Base-by-base conservation (phyloP, 1,284 basidiomycete genomes). In the Leccinum brunneo-olivaceum region DNA sequence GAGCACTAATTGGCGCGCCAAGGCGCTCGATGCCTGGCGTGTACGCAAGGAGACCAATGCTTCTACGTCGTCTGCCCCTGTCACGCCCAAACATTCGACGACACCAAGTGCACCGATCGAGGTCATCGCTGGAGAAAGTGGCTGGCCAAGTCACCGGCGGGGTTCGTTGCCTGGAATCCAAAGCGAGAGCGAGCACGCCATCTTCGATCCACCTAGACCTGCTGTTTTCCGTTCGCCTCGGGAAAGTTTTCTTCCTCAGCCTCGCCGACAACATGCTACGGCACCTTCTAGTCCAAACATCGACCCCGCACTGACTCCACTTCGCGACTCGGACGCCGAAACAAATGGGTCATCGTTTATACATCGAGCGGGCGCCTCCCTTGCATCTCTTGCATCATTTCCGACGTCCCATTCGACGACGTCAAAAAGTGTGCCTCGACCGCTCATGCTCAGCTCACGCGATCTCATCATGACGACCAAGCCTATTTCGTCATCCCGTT, bases 1-100 rank as follows among this genome's bases (percentile, higher is more conserved):
- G 39, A 79, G 83, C 57, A 81, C 74, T 16, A 88, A 87, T 52
- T 83, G 80, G 78, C 72, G 74, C 24, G 83, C 83, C 18, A 79
- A 71, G 52, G 78, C 79, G 23, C 45, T 73, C 44, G 62, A 67
- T 33, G 62, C 68, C 6, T 77, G 74, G 74, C 62, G 65, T 38
- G 52, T 51, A 34, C 55, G 54, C 15, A 52, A 44, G 40, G 52
- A 18, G 16, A 56, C 48, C 19, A 43, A 47, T 34, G 34, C 40
- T 20, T 44, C 43, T 34, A 15, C 23, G 2, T 20, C 54, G 2
- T 25, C 56, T 3, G 19, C 5, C 12, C 44, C 44, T 7, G 39
- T 41, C 27, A 21, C 35, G 10, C 25, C 43, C 20, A 46, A 30
- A 29, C 35, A 21, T 28, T 28, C 40, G 5, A 38, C 50, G 33